These are phyloP conservation scores for Diaporthe aspalathi DNA, from an alignment of 2,329 filamentous ascomycete species.

Conservation along the genomic window DNA sequence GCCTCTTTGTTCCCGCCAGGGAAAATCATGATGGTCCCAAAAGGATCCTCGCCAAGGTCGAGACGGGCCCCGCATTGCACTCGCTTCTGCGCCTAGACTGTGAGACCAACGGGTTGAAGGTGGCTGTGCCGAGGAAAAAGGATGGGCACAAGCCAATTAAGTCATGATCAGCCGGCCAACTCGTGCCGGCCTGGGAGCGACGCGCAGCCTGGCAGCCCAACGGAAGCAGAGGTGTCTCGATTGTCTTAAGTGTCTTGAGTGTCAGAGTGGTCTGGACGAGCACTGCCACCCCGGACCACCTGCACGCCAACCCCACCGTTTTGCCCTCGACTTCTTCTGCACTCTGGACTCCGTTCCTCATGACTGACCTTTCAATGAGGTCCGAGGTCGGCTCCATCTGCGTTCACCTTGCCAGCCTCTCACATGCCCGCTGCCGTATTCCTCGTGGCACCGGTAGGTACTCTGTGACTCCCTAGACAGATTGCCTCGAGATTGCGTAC, in stretches of 20 bases:
- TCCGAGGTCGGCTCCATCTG: slow-evolving; percentile 17
- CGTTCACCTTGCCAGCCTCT: not conserved
- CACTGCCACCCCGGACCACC: slow-evolving; percentile 27
- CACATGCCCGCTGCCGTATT: slow-evolving; percentile 7
- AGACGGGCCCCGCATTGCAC: slow-evolving; percentile 17
- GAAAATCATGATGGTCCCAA: slow-evolving; percentile 16
- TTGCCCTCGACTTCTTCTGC: not conserved
- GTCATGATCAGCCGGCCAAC: slow-evolving; percentile 19
- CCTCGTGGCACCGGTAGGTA: not conserved
- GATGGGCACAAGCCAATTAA: slow-evolving; percentile 23
- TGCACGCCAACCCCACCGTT: slow-evolving; percentile 12
- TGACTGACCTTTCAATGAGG: not conserved
- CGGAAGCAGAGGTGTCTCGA: slow-evolving; percentile 3
- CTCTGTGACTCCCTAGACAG: not conserved
- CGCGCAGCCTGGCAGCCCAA: slow-evolving; percentile 20
- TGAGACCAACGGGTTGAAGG: slow-evolving; percentile 14
- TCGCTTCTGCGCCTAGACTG: slow-evolving; percentile 29
- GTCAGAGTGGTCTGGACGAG: not conserved
- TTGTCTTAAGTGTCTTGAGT: slow-evolving; percentile 13
- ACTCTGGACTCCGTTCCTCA: no score
- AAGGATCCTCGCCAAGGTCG: slow-evolving; percentile 25
- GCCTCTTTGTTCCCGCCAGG: not conserved
- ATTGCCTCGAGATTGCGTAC: slow-evolving; percentile 3
- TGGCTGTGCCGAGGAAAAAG: slow-evolving; percentile 27
- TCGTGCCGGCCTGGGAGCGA: slow-evolving; percentile 15